Evolutionary conservation across 805 yeast species (phyloP), one percentile per base, ranked within the genome.

Genomic region (Ogataea parapolymorpha): DNA sequence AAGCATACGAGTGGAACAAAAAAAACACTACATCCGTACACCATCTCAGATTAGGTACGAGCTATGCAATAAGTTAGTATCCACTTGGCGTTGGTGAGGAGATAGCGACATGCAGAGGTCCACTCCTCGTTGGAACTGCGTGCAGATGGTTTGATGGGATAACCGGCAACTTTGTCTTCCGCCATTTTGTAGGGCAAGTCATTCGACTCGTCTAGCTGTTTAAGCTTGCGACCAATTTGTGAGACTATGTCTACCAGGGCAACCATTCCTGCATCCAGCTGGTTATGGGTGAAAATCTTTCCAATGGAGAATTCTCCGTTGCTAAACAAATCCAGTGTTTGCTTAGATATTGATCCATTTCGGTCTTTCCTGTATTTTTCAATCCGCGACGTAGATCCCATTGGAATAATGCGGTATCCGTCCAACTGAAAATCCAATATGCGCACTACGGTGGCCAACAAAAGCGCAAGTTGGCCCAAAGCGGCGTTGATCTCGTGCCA

Each of bases 401-500:
- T 68, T 0, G 97, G 96, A 16, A 79, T 73, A 13, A 90, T 61
- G 45, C 74, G 75, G 59, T 85, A 90, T 3, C 77, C 77, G 0
- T 67, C 65, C 7, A 86, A 57, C 24, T 70, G 70, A 18, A 87
- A 59, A 7, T 75, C 69, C 23, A 88, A 67, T 32, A 81, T 69
- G 10, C 76, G 66, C 1, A 76, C 62, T 3, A 89, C 71, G 1
- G 91, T 85, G 0, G 82, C 72, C 23, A 90, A 58, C 14, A 91
- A 62, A 10, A 88, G 63, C 2, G 86, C 75, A 2, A 90, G 66
- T 50, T 90, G 96, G 0, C 98, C 98, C 53, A 90, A 64, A 0
- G 95, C 96, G 2, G 95, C 93, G 57, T 89, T 90, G 31, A 88
- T 82, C 53, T 90, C 98, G 40, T 86, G 78, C 95, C 95, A 88